These are phyloP conservation scores for Leccinellum albellum DNA, from an alignment of 768 basidiomycete species.

Conservation along the genomic window DNA sequence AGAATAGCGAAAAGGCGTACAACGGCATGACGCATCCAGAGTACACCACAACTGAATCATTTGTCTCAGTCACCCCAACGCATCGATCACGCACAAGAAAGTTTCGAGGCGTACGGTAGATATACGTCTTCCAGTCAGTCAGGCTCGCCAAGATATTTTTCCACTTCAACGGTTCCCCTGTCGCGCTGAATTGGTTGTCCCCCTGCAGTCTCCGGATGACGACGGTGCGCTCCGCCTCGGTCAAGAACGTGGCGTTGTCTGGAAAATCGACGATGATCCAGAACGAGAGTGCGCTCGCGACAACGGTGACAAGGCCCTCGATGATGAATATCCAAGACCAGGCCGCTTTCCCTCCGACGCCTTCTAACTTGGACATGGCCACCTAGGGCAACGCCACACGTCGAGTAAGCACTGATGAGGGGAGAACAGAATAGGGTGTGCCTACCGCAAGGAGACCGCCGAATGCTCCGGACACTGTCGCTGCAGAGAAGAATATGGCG, in stretches of 20 bases:
- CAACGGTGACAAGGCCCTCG: constrained; percentile 63
- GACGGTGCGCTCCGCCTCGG: constrained; percentile 61
- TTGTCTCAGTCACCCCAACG: neutral
- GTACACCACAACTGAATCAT: constrained; percentile 49
- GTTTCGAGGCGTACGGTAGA: constrained; percentile 22
- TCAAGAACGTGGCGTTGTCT: constrained; percentile 73
- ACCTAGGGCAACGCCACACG: constrained; percentile 24
- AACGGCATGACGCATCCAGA: constrained; percentile 59
- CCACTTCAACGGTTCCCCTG: constrained; percentile 56
- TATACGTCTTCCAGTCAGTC: constrained; percentile 71
- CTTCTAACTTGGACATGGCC: constrained; percentile 69
- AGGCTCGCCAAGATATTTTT: constrained; percentile 58
- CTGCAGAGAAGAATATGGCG: constrained; percentile 72
- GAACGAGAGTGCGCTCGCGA: constrained; percentile 62
- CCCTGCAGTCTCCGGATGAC: constrained; percentile 63
- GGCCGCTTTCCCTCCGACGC: constrained; percentile 60
- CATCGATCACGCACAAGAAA: neutral
- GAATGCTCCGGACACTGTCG: constrained; percentile 77
- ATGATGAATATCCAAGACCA: constrained; percentile 78
- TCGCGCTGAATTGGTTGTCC: constrained; percentile 71
- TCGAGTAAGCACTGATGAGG: neutral
- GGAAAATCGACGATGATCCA: constrained; percentile 84
- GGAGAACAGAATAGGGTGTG: neutral
- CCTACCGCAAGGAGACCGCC: constrained; percentile 68
- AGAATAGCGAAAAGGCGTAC: constrained; percentile 77